Evolutionary conservation across 495 filamentous ascomycete genomes (phyloP), one percentile per base, ranked within the genome.

Genomic region (Xylaria telfairii): DNA sequence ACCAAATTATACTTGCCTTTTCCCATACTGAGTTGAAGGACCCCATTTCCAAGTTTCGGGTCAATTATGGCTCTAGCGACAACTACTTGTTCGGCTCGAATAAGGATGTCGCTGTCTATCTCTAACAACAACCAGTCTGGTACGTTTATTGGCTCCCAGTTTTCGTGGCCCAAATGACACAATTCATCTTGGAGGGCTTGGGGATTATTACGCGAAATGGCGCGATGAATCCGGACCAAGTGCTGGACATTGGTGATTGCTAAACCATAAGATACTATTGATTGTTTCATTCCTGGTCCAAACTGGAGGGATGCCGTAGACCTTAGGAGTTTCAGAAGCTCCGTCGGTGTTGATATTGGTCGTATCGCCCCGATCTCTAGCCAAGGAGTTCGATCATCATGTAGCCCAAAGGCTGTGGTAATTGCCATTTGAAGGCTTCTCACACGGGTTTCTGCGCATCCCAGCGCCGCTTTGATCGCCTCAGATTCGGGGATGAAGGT

Each of bases 101-200:
- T 86, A 2, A 88, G 73, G 1, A 90, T 71, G 67, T 90, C 81
- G 8, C 76, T 71, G 17, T 90, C 88, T 44, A 90, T 84, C 68
- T 90, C 88, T 1, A 90, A 75, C 13, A 90, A 78, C 0, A 90
- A 71, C 86, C 87, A 90, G 63, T 90, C 88, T 0, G 85, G 79
- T 6, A 63, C 47, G 12, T 85, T 56, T 0, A 75, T 32, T 0
- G 87, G 83, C 0, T 77, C 44, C 88, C 88, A 90, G 65, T 87
- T 88, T 6, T 65, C 42, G 72, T 90, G 88, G 4, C 87, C 87
- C 0, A 37, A 13, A 74, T 87, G 85, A 4, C 67, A 32, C 8
- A 73, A 44, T 61, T 87, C 83, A 21, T 86, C 81, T 4, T 78
- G 70, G 10, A 79, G 51, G 28, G 44, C 68, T 30, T 66, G 72